Conservation (phyloP, 176 grass and related monocot genomes). For the Areca catechu region DNA sequence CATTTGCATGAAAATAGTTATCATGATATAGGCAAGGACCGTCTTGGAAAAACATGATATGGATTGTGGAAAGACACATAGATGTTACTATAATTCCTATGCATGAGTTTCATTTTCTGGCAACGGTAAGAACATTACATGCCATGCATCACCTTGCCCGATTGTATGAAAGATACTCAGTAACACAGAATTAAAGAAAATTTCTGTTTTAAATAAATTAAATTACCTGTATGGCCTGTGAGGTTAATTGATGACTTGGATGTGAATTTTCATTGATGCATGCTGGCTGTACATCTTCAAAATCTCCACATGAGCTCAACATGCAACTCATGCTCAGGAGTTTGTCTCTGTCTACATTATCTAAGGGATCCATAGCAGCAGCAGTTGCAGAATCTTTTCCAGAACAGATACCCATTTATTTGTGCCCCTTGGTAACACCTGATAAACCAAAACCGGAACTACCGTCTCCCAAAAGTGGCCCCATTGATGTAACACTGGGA, state of each 20-base stretch:
- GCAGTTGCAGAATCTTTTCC: slow-evolving; percentile 12
- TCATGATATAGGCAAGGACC: too few species aligned
- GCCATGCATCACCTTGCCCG: too few species aligned
- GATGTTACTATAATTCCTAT: too few species aligned
- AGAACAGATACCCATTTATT: slow-evolving; percentile 1
- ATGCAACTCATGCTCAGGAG: slow-evolving; percentile 9
- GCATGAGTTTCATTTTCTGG: too few species aligned
- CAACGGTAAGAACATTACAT: too few species aligned
- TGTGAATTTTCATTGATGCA: slow-evolving; percentile 7
- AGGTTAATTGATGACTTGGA: slow-evolving; percentile 1
- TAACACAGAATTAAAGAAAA: slow-evolving; percentile 8
- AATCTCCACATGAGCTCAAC: slow-evolving; percentile 11
- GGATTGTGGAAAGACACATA: too few species aligned
- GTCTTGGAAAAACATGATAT: too few species aligned
- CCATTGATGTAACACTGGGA: slow-evolving; percentile 33
- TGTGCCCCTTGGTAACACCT: slow-evolving; percentile 8
- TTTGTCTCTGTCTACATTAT: slow-evolving; percentile 11
- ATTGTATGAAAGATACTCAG: too few species aligned
- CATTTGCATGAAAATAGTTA: too few species aligned
- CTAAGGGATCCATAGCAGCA: slow-evolving; percentile 15
- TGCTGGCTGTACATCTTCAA: slow-evolving; percentile 15
- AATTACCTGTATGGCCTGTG: slow-evolving; percentile 54
- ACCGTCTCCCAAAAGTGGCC: slow-evolving; percentile 39
- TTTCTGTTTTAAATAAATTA: slow-evolving; percentile 2
- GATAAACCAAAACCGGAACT: slow-evolving; percentile 20